Evolutionary conservation across 2,329 filamentous ascomycete species (phyloP).

Genomic region (Didymella exigua): DNA sequence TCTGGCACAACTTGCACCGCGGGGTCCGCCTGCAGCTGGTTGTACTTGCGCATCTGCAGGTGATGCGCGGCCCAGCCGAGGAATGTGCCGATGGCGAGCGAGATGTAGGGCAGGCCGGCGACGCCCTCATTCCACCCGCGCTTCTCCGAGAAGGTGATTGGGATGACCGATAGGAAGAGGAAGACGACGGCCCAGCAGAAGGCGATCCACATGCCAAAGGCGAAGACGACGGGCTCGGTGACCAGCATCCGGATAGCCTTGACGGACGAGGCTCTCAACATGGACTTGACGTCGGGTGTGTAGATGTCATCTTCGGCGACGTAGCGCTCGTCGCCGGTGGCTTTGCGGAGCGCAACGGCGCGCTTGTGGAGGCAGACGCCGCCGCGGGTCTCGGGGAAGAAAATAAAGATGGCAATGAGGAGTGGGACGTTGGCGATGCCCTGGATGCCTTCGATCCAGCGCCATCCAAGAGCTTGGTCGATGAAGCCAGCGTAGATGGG

Average conservation of each 20-base stretch:
- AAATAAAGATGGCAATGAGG: constrained; percentile 38
- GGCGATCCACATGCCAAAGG: constrained; percentile 59
- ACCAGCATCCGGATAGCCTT: constrained; percentile 58
- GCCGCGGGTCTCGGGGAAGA: constrained; percentile 53
- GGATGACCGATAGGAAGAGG: constrained; percentile 55
- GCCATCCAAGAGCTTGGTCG: constrained; percentile 59
- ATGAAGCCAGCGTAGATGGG: constrained; percentile 62
- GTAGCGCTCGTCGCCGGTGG: constrained; percentile 58
- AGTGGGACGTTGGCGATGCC: constrained; percentile 59
- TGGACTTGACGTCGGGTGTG: constrained; percentile 55
- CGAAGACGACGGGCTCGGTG: constrained; percentile 57
- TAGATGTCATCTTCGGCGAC: constrained; percentile 59
- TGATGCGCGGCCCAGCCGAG: constrained; percentile 58
- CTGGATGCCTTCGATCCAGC: constrained; percentile 61
- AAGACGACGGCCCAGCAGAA: constrained; percentile 62
- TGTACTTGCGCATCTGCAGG: constrained; percentile 59
- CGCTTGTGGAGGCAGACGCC: constrained; percentile 56
- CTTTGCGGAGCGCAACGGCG: constrained; percentile 55
- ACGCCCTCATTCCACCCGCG: constrained; percentile 59
- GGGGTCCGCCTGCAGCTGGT: constrained; percentile 48
- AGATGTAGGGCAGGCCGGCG: constrained; percentile 58
- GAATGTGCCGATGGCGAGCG: constrained; percentile 56
- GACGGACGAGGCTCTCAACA: constrained; percentile 57
- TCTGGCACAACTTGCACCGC: constrained; percentile 45
- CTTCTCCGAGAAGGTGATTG: constrained; percentile 54